phyloP scores from a whole-genome alignment of 306 rosid genomes.

The Hippophae gyantsensis region DNA sequence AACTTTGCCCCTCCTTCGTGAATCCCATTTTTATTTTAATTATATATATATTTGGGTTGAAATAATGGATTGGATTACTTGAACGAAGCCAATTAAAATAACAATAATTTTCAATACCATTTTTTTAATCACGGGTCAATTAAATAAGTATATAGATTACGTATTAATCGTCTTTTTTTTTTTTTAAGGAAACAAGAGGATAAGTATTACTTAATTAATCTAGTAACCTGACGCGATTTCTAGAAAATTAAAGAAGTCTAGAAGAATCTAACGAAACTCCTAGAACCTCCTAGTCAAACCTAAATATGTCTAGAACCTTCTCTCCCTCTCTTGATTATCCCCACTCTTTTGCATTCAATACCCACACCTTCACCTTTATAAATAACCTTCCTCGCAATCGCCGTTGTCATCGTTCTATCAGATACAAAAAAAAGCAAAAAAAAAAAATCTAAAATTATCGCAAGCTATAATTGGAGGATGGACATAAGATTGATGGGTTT shows the following conservation, averaged over 20 bases:
- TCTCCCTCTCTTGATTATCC: neutral
- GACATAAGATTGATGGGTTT: slow-evolving; percentile 37
- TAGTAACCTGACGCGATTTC: slow-evolving; percentile 6
- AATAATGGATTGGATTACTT: too few species aligned
- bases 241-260: neutral
- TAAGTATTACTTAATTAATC: too few species aligned
- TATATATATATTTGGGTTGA: too few species aligned
- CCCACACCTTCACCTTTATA: neutral
- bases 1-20: too few species aligned
- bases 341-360: slow-evolving; percentile 7
- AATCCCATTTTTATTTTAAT: too few species aligned
- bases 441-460: neutral
- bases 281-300: slow-evolving; percentile 10
- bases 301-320: slow-evolving; percentile 18
- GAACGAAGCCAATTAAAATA: too few species aligned
- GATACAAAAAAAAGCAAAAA: neutral
- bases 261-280: slow-evolving; percentile 9
- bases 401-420: neutral
- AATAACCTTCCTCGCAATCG: neutral
- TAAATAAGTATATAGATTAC: too few species aligned
- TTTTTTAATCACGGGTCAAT: too few species aligned
- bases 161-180: too few species aligned
- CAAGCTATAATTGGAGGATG: slow-evolving; percentile 25
- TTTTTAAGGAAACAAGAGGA: too few species aligned
- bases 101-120: too few species aligned